A percentile compares a stretch with the other conserved stretches of the same genome.
Conservation (phyloP, 805 yeast species). For the Suhomyces faveliae region DNA sequence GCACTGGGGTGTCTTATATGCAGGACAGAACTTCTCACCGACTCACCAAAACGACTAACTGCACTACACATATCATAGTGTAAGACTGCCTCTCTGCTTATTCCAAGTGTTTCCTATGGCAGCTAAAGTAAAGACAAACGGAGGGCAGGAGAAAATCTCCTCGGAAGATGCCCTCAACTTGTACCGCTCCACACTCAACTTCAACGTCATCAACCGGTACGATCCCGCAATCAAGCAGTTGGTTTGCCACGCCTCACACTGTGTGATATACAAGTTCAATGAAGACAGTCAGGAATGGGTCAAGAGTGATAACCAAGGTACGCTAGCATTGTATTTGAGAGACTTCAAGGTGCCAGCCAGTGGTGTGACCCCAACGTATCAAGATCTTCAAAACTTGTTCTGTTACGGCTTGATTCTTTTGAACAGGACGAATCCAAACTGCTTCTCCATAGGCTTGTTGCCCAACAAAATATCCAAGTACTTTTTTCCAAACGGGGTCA, state of each 20-base stretch:
- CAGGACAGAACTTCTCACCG: not conserved
- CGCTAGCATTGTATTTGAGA: constrained; percentile 62
- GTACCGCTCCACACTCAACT: constrained; percentile 66
- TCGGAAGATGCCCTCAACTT: constrained; percentile 53
- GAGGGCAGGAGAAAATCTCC: constrained; percentile 42
- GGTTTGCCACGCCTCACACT: constrained; percentile 66
- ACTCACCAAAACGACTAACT: not conserved
- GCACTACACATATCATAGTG: not conserved
- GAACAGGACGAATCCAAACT: constrained; percentile 66
- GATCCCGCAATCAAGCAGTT: constrained; percentile 71
- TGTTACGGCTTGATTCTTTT: constrained; percentile 69
- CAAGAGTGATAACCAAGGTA: constrained; percentile 68
- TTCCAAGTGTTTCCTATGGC: no score
- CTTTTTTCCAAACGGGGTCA: constrained; percentile 37
- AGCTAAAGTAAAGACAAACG: constrained; percentile 39
- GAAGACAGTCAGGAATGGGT: constrained; percentile 62
- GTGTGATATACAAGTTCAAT: constrained; percentile 66
- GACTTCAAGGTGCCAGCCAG: constrained; percentile 32
- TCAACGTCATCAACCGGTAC: constrained; percentile 73
- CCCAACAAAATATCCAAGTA: constrained; percentile 51
- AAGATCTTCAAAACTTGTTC: constrained; percentile 46
- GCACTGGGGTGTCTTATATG: not conserved
- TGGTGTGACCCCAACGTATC: constrained; percentile 15
- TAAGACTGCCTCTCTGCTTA: no score
- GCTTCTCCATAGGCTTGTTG: constrained; percentile 68